phyloP scores from a whole-genome alignment of 1,139 yeast species.

The Debaryomyces fabryi region DNA sequence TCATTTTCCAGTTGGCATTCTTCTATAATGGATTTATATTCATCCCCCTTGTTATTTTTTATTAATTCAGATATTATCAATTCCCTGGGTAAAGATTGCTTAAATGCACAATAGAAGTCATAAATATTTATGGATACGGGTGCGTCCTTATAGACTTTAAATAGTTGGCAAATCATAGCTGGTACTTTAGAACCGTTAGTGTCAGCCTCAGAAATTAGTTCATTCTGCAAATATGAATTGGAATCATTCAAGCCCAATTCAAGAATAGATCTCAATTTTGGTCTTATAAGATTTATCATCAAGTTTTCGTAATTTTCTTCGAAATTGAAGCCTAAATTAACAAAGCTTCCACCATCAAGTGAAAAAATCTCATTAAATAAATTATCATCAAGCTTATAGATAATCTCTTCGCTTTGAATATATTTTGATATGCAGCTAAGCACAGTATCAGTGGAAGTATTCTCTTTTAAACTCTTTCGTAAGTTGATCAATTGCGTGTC shows the following conservation, averaged over 20 bases:
- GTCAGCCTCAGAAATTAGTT: constrained; percentile 18
- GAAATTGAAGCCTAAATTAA: constrained; percentile 21
- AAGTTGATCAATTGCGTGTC: constrained; percentile 9
- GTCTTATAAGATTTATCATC: constrained; percentile 43
- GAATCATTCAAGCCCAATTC: constrained; percentile 38
- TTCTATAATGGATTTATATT: constrained; percentile 4
- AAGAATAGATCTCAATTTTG: constrained; percentile 35
- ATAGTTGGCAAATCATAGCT: constrained; percentile 62
- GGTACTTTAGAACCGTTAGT: constrained; percentile 24
- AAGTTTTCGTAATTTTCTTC: constrained; percentile 45
- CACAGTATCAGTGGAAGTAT: background rate
- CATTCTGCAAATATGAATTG: constrained; percentile 30
- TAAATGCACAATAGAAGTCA: constrained; percentile 78
- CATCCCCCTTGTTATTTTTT: background rate
- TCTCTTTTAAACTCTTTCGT: background rate
- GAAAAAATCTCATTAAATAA: constrained; percentile 45
- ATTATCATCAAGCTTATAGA: constrained; percentile 5
- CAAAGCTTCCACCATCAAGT: constrained; percentile 35
- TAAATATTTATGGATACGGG: constrained; percentile 71
- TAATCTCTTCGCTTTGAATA: constrained; percentile 2
- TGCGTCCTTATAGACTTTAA: constrained; percentile 78
- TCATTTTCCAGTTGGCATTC: constrained; percentile 21
- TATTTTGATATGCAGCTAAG: background rate
- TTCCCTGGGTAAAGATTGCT: constrained; percentile 50
- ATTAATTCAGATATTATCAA: constrained; percentile 37